Base-by-base conservation (phyloP, 2,329 filamentous ascomycete species). In the Xylariales sp. region DNA sequence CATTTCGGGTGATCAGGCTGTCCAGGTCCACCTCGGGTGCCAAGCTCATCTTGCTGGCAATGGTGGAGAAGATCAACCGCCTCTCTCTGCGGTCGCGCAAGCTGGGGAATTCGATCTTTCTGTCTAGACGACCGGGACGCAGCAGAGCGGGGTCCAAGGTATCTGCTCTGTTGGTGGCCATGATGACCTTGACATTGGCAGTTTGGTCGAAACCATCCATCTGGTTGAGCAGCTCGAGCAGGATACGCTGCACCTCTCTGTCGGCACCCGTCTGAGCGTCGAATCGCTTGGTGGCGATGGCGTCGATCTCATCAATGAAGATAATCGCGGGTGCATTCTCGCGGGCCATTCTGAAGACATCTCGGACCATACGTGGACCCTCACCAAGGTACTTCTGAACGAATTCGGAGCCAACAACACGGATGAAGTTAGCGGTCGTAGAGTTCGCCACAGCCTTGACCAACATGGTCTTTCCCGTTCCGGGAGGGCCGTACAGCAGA, bases 141-240 rank as follows among this genome's bases (percentile, higher is more conserved):
- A 98, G 79, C 45, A 98, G 76, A 29, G 93, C 93, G 13, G 93
- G 93, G 61, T 98, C 93, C 48, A 98, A 77, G 6, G 93, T 98
- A 64, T 97, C 93, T 49, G 93, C 91, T 61, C 93, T 85, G 73
- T 98, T 98, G 51, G 93, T 98, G 50, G 93, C 93, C 93, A 98
- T 98, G 70, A 98, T 98, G 61, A 98, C 93, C 73, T 98, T 98
- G 67, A 98, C 93, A 65, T 98, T 98, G 62, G 88, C 87, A 1
- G 89, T 95, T 67, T 98, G 93, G 64, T 98, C 93, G 71, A 98
- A 98, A 49, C 93, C 93, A 62, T 98, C 93, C 93, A 98, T 98
- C 69, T 98, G 93, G 70, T 98, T 98, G 48, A 98, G 83, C 50
- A 98, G 72, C 65, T 98, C 93, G 43, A 98, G 83, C 42, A 98